A percentile compares a stretch with the other conserved stretches of the same genome.
These are phyloP conservation scores for Rhododendron henanense DNA, from an alignment of 148 eudicot genomes.

Conservation along the genomic window DNA sequence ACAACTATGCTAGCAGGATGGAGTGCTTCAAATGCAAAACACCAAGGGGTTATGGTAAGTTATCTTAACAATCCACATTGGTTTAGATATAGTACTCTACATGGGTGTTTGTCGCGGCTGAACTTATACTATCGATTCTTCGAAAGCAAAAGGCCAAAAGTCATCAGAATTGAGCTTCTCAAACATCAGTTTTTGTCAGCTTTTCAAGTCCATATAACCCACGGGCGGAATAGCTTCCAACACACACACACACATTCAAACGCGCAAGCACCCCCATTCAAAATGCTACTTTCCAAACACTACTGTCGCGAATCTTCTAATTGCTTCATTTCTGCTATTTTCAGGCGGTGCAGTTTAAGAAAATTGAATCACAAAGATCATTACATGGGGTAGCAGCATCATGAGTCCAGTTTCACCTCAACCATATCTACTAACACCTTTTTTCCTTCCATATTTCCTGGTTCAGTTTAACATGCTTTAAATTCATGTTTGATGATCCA, in stretches of 20 bases:
- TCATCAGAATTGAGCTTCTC: not conserved
- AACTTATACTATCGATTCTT: not conserved
- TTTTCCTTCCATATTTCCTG: not conserved
- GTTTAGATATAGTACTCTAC: not conserved
- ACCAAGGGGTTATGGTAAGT: slow-evolving; percentile 52
- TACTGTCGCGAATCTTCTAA: slow-evolving; percentile 13
- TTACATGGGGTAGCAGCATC: not conserved
- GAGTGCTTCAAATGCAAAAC: slow-evolving; percentile 69
- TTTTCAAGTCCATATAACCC: not conserved
- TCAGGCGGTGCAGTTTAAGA: slow-evolving; percentile 23
- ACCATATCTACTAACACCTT: slow-evolving; percentile 2
- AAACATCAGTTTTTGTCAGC: not conserved
- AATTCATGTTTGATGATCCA: slow-evolving; percentile 10
- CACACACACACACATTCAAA: not conserved
- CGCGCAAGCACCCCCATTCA: not conserved
- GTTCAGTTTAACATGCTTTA: slow-evolving; percentile 6
- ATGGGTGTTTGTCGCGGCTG: not conserved
- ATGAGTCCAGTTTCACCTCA: not conserved
- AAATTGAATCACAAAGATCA: not conserved
- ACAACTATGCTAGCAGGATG: slow-evolving; percentile 77
- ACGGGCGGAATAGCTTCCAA: not conserved
- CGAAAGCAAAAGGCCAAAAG: not conserved
- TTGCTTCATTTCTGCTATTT: not conserved
- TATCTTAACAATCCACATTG: not conserved
- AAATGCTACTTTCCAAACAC: not conserved